A percentile compares a stretch with the other conserved stretches of the same genome.
phyloP scores from a whole-genome alignment of 2,329 filamentous ascomycete species.

The Sclerotinia borealis region DNA sequence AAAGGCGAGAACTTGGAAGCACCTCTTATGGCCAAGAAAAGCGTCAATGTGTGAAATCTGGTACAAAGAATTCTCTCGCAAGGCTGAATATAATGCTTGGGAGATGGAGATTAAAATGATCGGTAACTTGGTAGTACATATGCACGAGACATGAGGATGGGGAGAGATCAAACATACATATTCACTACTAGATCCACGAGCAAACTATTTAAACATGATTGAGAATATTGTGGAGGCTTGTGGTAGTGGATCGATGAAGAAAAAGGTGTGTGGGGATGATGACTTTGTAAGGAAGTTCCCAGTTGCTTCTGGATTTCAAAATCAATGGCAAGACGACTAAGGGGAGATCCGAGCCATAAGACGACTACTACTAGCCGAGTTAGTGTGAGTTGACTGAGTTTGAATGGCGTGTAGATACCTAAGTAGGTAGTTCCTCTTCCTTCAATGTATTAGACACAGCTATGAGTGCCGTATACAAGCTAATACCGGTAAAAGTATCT shows the following conservation, averaged over 20 bases:
- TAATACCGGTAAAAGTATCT: background rate
- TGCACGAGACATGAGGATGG: conserved; percentile 7
- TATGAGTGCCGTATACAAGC: background rate
- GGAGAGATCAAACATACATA: conserved; percentile 3
- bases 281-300: conserved; percentile 1
- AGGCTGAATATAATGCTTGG: conserved; percentile 6
- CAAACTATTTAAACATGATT: conserved; percentile 7
- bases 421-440: background rate
- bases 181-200: conserved; percentile 4
- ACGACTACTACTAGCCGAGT: background rate
- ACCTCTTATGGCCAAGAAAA: background rate
- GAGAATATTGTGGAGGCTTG: background rate
- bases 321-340: background rate
- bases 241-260: conserved; percentile 7
- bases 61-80: background rate
- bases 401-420: background rate
- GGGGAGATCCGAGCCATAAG: conserved; percentile 3
- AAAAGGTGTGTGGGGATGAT: conserved; percentile 9
- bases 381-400: background rate
- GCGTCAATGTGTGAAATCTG: background rate
- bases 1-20: background rate
- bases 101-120: background rate
- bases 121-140: background rate
- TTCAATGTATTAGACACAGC: background rate
- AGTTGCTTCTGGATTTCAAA: background rate